Percentiles rank a stretch among this genome's conserved stretches.
These are phyloP conservation scores for Vitis hybrid DNA, from an alignment of 177 flowering plant genomes.

Conservation along the genomic window DNA sequence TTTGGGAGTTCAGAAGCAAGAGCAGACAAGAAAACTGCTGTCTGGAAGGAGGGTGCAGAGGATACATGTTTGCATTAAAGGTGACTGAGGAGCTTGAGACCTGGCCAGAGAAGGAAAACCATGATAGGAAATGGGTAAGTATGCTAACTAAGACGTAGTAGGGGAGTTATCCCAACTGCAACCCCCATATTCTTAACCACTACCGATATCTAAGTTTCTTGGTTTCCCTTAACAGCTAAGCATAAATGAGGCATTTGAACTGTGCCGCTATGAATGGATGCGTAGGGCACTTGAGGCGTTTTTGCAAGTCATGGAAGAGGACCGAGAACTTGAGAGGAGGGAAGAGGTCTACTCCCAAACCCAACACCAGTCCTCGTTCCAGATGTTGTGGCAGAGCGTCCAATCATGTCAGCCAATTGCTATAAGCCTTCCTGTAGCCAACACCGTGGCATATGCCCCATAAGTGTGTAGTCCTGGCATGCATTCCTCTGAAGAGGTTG, in stretches of 20 bases:
- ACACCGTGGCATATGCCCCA: slow-evolving; percentile 19
- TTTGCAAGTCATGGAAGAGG: slow-evolving; percentile 30
- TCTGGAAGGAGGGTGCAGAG: slow-evolving; percentile 65
- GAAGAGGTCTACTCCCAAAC: slow-evolving; percentile 12
- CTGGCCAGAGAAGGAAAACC: slow-evolving; percentile 72
- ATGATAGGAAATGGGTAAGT: slow-evolving; percentile 69
- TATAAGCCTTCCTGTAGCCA: slow-evolving; percentile 25
- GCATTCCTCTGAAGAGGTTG: slow-evolving; percentile 9
- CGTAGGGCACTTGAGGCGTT: slow-evolving; percentile 47
- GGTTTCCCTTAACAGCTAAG: slow-evolving; percentile 31
- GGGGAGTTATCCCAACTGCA: not conserved
- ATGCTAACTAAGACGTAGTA: not conserved
- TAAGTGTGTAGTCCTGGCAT: slow-evolving; percentile 18
- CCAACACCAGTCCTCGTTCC: slow-evolving; percentile 1
- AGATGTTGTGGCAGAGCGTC: slow-evolving; percentile 32
- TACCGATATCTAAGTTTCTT: not conserved
- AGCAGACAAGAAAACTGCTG: slow-evolving; percentile 51
- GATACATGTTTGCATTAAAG: slow-evolving; percentile 73
- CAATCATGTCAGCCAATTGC: slow-evolving; percentile 25
- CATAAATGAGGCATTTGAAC: slow-evolving; percentile 48
- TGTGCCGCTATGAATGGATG: slow-evolving; percentile 87
- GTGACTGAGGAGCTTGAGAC: slow-evolving; percentile 70
- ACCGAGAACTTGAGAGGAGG: slow-evolving; percentile 12
- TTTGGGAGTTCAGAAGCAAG: slow-evolving; percentile 81
- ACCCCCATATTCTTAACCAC: not conserved